Percentiles rank a stretch among this genome's conserved stretches.
Evolutionary conservation across 2,329 filamentous ascomycete species (phyloP).

Genomic region (Trichocomaceae sp.): DNA sequence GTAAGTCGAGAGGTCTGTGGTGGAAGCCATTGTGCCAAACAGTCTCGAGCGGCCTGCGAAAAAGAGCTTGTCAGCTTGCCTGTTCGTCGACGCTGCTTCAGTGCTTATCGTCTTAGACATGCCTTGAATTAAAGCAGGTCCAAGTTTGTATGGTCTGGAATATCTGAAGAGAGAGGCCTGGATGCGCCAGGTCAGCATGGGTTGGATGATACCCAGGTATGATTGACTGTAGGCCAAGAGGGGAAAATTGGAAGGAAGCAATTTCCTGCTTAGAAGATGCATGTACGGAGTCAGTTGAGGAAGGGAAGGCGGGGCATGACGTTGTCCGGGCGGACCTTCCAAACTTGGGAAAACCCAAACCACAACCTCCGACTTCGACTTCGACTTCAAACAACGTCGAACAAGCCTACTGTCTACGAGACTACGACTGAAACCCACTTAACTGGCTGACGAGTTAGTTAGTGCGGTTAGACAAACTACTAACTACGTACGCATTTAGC

Average conservation of each 20-base stretch:
- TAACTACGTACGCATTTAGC: background rate
- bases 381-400: no score
- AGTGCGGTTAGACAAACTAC: background rate
- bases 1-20: conserved; percentile 57
- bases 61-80: conserved; percentile 10
- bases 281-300: no score
- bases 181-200: background rate
- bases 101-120: background rate
- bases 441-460: no score
- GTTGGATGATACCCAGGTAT: no score
- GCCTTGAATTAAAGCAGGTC: conserved; percentile 1
- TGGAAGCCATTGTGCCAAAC: conserved; percentile 45
- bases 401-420: no score
- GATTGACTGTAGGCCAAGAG: no score
- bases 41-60: conserved; percentile 23
- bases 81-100: background rate
- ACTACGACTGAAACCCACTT: no score
- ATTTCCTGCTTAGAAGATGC: no score
- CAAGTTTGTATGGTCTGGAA: background rate
- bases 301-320: conserved; percentile 6
- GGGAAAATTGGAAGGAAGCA: no score
- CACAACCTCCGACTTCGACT: no score
- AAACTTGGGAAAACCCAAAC: no score
- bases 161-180: background rate
- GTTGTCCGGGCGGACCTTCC: no score